Evolutionary conservation across 164 flowering plant genomes (phyloP), one percentile per base, ranked within the genome.

Genomic region (Umbellularia californica): DNA sequence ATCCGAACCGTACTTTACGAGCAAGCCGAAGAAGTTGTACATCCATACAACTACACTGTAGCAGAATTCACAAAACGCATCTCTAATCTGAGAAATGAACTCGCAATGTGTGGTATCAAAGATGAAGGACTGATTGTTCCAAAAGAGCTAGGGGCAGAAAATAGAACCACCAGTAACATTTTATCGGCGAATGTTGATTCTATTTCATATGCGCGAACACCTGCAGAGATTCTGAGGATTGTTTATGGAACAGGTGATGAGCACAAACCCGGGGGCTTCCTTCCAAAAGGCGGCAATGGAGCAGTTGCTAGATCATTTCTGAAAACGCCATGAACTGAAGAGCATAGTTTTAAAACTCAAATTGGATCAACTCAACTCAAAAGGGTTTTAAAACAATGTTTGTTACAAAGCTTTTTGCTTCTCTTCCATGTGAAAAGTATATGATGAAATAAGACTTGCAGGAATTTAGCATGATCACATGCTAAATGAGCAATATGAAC

Each of bases 81-180:
- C 17, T 89, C 94, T 0, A 58, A 58, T 2, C 80, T 90, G 1
- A 80, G 92, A 76, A 84, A 90, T 72, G 19, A 24, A 25, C 76
- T 90, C 14, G 92, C 73, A 0, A 77, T 9, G 62, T 75, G 86
- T 58, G 94, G 91, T 2, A 68, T 83, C 71, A 90, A 84, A 69
- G 97, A 90, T 47, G 94, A 90, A 77, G 94, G 94, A 5, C 51
- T 85, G 0, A 27, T 79, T 3, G 91, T 91, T 2, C 88, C 89
- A 11, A 58, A 13, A 0, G 24, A 33, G 60, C 78, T 85, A 0
- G 92, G 92, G 9, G 90, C 90, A 0, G 92, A 90, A 78, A 80
- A 78, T 2, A 33, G 70, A 30, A 81, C 81, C 0, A 17, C 22
- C 5, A 82, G 83, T 27, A 91, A 90, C 35, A 75, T 90, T 2